Evolutionary conservation across 305 asterid species (phyloP).

Genomic region (Solanum aculeatissimum): DNA sequence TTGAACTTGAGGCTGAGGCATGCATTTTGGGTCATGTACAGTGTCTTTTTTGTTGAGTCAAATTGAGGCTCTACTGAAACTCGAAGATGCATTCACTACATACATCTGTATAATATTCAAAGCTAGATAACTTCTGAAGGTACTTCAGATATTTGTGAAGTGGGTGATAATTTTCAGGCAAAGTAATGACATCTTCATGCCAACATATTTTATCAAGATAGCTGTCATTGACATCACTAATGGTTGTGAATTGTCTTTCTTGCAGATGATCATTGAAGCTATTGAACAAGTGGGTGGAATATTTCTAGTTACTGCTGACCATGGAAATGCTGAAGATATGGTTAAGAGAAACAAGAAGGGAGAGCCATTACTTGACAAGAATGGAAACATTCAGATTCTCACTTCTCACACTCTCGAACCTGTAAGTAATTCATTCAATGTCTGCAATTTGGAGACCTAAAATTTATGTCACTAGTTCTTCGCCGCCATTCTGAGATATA

Average conservation of each 20-base stretch:
- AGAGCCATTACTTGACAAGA: slow-evolving; percentile 78
- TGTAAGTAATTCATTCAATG: slow-evolving; percentile 29
- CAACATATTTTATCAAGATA: background rate
- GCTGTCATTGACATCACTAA: background rate
- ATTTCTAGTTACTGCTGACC: slow-evolving; percentile 89
- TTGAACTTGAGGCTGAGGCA: background rate
- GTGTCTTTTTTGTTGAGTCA: background rate
- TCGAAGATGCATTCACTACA: background rate
- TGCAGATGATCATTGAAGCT: slow-evolving; percentile 85
- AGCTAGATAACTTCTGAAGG: background rate
- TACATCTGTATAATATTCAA: background rate
- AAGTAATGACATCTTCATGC: background rate
- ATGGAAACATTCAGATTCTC: slow-evolving; percentile 69
- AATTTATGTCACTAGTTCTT: background rate
- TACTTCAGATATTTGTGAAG: background rate
- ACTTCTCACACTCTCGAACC: slow-evolving; percentile 93
- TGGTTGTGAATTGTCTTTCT: background rate
- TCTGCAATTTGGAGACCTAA: background rate
- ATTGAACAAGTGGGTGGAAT: slow-evolving; percentile 92
- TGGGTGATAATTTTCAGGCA: background rate
- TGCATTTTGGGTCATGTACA: background rate
- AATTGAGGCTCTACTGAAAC: background rate
- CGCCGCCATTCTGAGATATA: background rate
- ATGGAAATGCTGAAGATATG: slow-evolving; percentile 99
- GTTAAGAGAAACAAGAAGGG: slow-evolving; percentile 97